Evolutionary conservation across 1,139 yeast genomes (phyloP), one percentile per base, ranked within the genome.

Genomic region (Magnusiomyces fungicola): DNA sequence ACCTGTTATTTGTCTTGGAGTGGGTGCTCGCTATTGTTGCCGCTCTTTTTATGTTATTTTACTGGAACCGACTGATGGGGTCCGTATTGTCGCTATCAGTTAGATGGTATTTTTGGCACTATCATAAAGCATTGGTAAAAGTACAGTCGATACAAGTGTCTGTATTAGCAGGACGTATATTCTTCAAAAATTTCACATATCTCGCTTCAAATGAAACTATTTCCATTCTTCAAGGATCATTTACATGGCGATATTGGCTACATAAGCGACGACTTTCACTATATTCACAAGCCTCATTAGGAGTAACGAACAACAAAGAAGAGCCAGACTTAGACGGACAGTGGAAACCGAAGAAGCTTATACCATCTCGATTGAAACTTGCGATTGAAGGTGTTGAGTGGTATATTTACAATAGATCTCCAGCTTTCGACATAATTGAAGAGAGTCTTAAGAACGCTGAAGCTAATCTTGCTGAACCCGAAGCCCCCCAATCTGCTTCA

Each of bases 191-290:
- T 62, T 63, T 89, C 27, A 76, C 86, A 1, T 72, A 87, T 22
- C 76, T 83, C 10, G 84, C 88, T 12, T 72, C 79, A 45, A 84
- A 90, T 65, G 79, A 79, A 55, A 79, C 95, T 1, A 63, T 86
- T 1, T 76, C 88, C 6, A 72, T 86, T 1, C 73, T 85, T 22
- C 81, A 82, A 55, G 81, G 90, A 3, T 78, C 80, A 56, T 63
- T 92, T 30, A 86, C 95, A 0, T 92, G 97, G 97, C 66, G 95
- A 53, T 92, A 88, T 64, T 92, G 97, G 97, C 69, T 86, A 49
- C 69, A 16, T 66, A 65, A 47, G 59, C 62, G 27, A 61, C 62
- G 48, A 68, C 66, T 38, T n/a, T 52, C 60, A 24, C 53, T 52
- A 37, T 38, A 33, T 32, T 12, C 38, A 43, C 34, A 25, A 30